Base-by-base conservation (phyloP, 495 filamentous ascomycete genomes). In the Penicillium angulare region DNA sequence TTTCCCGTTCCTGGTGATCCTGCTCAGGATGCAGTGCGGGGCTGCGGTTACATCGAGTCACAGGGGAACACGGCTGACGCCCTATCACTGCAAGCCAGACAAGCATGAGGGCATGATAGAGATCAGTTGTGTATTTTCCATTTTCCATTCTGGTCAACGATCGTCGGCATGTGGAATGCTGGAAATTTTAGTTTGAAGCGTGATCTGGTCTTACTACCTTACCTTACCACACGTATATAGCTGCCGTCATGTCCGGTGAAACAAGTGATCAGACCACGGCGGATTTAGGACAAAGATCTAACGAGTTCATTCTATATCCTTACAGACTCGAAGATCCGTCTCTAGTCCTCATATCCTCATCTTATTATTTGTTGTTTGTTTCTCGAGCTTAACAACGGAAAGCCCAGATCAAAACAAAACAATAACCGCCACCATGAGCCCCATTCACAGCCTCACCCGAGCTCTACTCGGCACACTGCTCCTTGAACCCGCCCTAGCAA, bases 121-220 rank as follows among this genome's bases (percentile, higher is more conserved):
- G 29, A 47, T 47, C 32, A 41, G 13, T 44, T 23, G 4, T 33
- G 15, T 45, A 17, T 42, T 46, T 45, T 52, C 45, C 41, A 21
- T 54, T 55, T 33, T 43, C 17, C 48, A 44, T 23, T n/a, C n/a
- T n/a, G n/a, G n/a, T n/a, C 39, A 52, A n/a, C 18, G 53, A 60
- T 57, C 59, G 52, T 32, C 59, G 42, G 26, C 39, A 55, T 47
- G 50, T 49, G 58, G 58, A 61, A 61, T 61, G 58, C 43, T 52
- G 43, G 27, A 31, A 31, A 38, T 20, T 20, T 7, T 35, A 16
- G 33, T 16, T 16, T 16, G 2, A 35, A 38, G 3, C 2, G 16
- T 5, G 7, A 3, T 38, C 0, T 38, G 15, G 7, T 18, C 15
- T 38, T 7, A 16, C 3, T 17, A 6, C n/a, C n/a, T n/a, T n/a